A percentile compares a stretch with the other conserved stretches of the same genome.
These are phyloP conservation scores for Ceraceosorus guamensis DNA, from an alignment of 1,284 basidiomycete species.

Conservation along the genomic window DNA sequence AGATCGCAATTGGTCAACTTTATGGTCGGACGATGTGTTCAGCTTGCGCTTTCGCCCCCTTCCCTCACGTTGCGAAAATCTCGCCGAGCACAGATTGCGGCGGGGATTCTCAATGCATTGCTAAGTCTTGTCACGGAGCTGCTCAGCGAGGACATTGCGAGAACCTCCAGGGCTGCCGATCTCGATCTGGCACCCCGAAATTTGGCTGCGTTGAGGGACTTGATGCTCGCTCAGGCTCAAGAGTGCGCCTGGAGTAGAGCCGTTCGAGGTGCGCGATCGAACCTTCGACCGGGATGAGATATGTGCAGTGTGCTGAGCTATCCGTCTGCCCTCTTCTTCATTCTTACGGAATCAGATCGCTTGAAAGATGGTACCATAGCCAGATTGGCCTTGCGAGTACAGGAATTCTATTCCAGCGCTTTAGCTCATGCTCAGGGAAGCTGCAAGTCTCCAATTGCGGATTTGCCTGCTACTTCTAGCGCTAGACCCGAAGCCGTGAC, in stretches of 20 bases:
- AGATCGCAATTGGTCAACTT: not conserved
- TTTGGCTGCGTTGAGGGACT: conserved; percentile 62
- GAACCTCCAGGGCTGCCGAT: conserved; percentile 5
- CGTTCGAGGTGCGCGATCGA: conserved; percentile 56
- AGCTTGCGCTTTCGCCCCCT: not conserved
- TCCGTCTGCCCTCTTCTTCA: not conserved
- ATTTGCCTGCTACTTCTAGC: conserved; percentile 3
- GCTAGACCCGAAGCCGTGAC: conserved; percentile 50
- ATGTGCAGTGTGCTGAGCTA: no score
- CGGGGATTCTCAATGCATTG: conserved; percentile 3
- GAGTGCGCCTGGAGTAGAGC: conserved; percentile 96
- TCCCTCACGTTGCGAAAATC: conserved; percentile 13
- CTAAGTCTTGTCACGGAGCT: conserved; percentile 6
- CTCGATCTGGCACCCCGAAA: conserved; percentile 54
- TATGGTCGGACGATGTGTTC: not conserved
- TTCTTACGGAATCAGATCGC: conserved; percentile 50
- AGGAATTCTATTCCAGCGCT: conserved; percentile 29
- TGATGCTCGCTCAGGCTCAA: conserved; percentile 90
- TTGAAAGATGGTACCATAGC: conserved; percentile 79
- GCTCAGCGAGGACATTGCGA: not conserved
- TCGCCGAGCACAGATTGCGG: conserved; percentile 16
- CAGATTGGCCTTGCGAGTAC: conserved; percentile 69
- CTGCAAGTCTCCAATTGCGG: no score
- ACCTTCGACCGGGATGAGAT: no score
- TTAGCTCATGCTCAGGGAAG: conserved; percentile 11